Evolutionary conservation across 805 yeast genomes (phyloP).

Genomic region (Sugiyamaella lignohabitans): DNA sequence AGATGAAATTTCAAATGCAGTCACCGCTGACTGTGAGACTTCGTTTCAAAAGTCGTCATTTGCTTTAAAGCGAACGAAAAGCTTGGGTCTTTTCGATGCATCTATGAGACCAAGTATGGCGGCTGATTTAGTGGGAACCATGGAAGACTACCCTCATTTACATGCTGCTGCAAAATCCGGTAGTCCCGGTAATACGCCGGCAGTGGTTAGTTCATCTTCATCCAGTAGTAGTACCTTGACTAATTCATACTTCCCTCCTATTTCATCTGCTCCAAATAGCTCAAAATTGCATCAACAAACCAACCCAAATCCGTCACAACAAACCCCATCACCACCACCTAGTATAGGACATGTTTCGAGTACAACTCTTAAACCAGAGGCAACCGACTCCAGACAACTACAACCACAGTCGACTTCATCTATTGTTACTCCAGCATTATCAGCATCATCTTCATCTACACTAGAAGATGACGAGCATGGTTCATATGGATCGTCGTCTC

Average conservation of each 20-base stretch:
- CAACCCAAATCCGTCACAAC: background rate
- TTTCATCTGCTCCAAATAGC: background rate
- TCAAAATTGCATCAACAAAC: background rate
- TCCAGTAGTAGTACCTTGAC: background rate
- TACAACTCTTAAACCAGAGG: background rate
- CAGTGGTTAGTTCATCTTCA: background rate
- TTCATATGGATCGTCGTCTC: slow-evolving; percentile 7
- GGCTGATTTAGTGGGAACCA: slow-evolving; percentile 30
- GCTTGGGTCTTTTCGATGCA: slow-evolving; percentile 73
- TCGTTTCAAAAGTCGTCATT: slow-evolving; percentile 67
- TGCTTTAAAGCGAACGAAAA: slow-evolving; percentile 71
- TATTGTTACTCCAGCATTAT: background rate
- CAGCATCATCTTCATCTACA: background rate
- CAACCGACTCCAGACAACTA: background rate
- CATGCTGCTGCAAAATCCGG: background rate
- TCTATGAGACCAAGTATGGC: slow-evolving; percentile 27
- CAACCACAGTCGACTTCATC: background rate
- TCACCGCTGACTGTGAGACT: slow-evolving; percentile 59
- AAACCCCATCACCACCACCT: background rate
- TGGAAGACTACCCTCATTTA: slow-evolving; percentile 23
- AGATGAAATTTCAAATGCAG: slow-evolving; percentile 40
- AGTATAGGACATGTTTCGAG: background rate
- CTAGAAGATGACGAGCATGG: slow-evolving; percentile 12
- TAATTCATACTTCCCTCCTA: background rate
- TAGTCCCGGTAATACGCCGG: background rate